Evolutionary conservation across 2,329 filamentous ascomycete genomes (phyloP), one percentile per base, ranked within the genome.

Genomic region (Penicillium aurantiogriseum): DNA sequence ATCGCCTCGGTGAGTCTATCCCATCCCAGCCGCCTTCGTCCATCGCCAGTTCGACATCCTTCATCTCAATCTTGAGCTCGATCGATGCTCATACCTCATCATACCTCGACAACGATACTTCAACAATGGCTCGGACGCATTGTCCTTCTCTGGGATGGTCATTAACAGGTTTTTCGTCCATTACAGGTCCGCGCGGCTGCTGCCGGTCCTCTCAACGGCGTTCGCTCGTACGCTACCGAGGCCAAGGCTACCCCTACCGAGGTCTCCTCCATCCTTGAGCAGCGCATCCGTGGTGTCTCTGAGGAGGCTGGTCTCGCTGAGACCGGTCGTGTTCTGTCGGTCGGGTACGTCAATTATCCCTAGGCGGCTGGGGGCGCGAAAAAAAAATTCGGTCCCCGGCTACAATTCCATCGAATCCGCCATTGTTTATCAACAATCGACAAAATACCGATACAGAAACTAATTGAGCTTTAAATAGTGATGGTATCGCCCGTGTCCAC

Each of bases 401-500:
- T 56, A 57, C 64, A 61, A 70, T 57, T 64, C 63, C 67, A 67
- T 65, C 61, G 65, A 68, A 68, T 49, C 48, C 61, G 61, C 62
- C 57, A 59, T 51, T 57, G 40, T 36, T 42, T 10, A 56, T 43
- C 55, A 60, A 39, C 47, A 58, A 54, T 45, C 59, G 53, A 61
- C 51, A 29, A 27, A 35, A 1, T 23, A 47, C 43, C 33, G 53
- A 61, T 38, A 4, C 6, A 56, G 39, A 61, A 63, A 66, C 63
- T 67, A 40, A 66, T 55, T 54, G 57, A 63, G 58, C 57, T 59
- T 57, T 54, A 51, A 63, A 79, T 73, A 97, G 94, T 94, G 94
- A 99, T 85, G 94, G 94, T 96, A 99, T 99, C 78, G 94, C 94
- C 79, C 93, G 94, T 92, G 93, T 99, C 72, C 92, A 99, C 82